Evolutionary conservation across 2,329 filamentous ascomycete genomes (phyloP), one percentile per base, ranked within the genome.

Genomic region (Hymenoscyphus repandus): DNA sequence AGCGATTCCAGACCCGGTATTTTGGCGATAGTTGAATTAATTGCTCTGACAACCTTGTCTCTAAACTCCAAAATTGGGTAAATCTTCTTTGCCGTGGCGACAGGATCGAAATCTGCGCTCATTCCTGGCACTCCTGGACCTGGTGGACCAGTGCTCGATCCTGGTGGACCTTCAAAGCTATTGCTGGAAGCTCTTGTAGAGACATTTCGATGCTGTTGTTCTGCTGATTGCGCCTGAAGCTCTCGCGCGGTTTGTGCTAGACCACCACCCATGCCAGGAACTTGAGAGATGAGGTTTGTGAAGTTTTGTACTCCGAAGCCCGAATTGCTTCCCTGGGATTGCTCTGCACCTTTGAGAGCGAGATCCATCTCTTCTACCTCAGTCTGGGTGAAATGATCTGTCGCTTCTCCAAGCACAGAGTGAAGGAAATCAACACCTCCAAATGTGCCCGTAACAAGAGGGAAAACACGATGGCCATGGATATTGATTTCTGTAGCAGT

Each of bases 1-100:
- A 96, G 74, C 54, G 85, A 78, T 70, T 96, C 90, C 3, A 99
- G 76, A 0, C 92, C 92, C 0, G 93, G 93, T 36, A 99, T 86
- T 73, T 95, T 96, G 62, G 90, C 83, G 58, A 97, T 90, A 47
- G 90, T 86, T 36, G 82, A 80, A 64, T 83, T 90, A 68, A 99
- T 90, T 37, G 85, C 80, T 60, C 89, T 89, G 45, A 96, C 91
- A 49, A 99, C 90, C 64, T 86, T 93, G 73, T 99, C 93, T 53
- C 92, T 82, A 75, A 97, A 99, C 53, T 88, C 80, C 0, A 99
- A 78, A 53, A 99, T 96, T 1, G 93, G 93, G 64, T 97, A 97
- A 58, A 99, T 96, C 70, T 95, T 83, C 36, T 78, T 74, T 12
- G 86, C 79, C 0, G 85, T 86, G 68, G 89, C 84, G 60, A 88